phyloP scores from a whole-genome alignment of 768 basidiomycete species.

The Butyriboletus loyo region DNA sequence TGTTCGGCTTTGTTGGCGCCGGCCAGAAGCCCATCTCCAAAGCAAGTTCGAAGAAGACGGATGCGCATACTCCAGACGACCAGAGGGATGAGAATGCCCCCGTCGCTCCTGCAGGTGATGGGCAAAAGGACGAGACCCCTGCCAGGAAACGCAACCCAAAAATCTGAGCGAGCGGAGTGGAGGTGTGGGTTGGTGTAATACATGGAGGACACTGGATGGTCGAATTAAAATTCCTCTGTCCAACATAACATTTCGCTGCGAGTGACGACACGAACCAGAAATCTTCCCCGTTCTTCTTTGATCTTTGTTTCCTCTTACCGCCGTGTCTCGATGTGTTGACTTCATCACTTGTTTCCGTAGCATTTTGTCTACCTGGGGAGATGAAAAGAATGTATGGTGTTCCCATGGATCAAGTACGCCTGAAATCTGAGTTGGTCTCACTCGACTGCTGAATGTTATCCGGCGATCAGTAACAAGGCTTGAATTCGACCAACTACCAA shows the following conservation, averaged over 20 bases:
- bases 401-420: background rate
- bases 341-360: conserved; percentile 21
- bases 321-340: conserved; percentile 2
- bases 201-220: conserved; percentile 12
- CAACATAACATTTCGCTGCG: conserved; percentile 9
- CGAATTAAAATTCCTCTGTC: background rate
- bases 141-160: conserved; percentile 68
- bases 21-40: conserved; percentile 68
- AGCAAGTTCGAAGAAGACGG: conserved; percentile 73
- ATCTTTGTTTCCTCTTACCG: conserved; percentile 1
- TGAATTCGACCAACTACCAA: background rate
- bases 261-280: conserved; percentile 5
- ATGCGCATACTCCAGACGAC: conserved; percentile 59
- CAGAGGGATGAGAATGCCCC: conserved; percentile 65
- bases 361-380: conserved; percentile 5
- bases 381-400: conserved; percentile 27
- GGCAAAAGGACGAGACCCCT: conserved; percentile 65
- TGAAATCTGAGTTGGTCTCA: background rate
- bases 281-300: background rate
- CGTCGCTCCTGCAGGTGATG: conserved; percentile 68
- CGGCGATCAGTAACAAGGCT: background rate
- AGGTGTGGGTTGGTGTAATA: conserved; percentile 3
- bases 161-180: conserved; percentile 3
- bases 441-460: background rate
- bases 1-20: conserved; percentile 77